Evolutionary conservation across 441 rosid species (phyloP).

Genomic region (Lepidium campestre): DNA sequence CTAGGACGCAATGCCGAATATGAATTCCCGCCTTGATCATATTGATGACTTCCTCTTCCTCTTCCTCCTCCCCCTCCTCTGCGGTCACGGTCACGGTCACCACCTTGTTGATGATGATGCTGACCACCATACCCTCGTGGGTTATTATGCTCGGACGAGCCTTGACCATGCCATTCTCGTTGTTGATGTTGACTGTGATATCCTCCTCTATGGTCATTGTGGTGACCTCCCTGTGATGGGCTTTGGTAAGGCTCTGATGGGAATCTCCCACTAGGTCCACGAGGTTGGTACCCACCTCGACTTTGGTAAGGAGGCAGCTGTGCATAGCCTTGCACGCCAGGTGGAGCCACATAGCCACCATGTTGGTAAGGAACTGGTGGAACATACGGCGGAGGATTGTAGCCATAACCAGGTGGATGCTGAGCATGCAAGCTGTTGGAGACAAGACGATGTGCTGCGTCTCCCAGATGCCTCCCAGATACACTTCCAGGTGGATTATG

Average conservation of each 20-base stretch:
- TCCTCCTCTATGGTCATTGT: slow-evolving; percentile 31
- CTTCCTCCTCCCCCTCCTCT: slow-evolving; percentile 13
- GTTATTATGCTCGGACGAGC: slow-evolving; percentile 10
- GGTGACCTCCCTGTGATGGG: slow-evolving; percentile 31
- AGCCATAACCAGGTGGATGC: slow-evolving; percentile 21
- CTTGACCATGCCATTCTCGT: slow-evolving; percentile 25
- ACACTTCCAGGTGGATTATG: slow-evolving; percentile 36
- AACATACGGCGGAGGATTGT: slow-evolving; percentile 21
- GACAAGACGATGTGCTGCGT: slow-evolving; percentile 79
- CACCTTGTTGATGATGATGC: slow-evolving; percentile 24
- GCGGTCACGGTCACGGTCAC: slow-evolving; percentile 7
- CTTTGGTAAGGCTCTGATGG: slow-evolving; percentile 33
- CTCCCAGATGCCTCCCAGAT: slow-evolving; percentile 75
- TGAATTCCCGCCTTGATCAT: slow-evolving; percentile 29
- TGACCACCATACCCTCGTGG: slow-evolving; percentile 27
- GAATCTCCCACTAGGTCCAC: slow-evolving; percentile 30
- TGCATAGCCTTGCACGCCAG: slow-evolving; percentile 24
- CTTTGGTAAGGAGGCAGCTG: slow-evolving; percentile 26
- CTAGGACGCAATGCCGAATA: slow-evolving; percentile 12
- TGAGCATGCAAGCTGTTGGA: slow-evolving; percentile 48
- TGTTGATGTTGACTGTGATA: slow-evolving; percentile 22
- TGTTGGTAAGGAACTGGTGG: slow-evolving; percentile 21
- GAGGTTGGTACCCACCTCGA: slow-evolving; percentile 32
- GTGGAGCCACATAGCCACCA: slow-evolving; percentile 23
- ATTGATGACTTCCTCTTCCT: slow-evolving; percentile 31